phyloP scores from a whole-genome alignment of 164 flowering plant species.

The Euptelea pleiosperma region DNA sequence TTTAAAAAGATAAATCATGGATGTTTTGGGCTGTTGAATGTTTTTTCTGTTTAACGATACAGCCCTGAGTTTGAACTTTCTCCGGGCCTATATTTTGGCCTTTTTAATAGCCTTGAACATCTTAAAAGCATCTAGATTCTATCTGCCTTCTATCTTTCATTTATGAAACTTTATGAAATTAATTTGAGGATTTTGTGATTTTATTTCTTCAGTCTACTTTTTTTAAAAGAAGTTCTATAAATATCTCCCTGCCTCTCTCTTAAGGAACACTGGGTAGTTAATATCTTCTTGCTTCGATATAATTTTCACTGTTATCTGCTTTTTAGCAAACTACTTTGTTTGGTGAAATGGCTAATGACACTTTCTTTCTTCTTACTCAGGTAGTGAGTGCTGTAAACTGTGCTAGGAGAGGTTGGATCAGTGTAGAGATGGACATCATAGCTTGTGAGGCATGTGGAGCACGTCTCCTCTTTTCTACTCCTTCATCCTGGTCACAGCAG shows the following conservation, averaged over 20 bases:
- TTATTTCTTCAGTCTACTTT: too few relatives aligned
- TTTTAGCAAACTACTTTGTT: background rate
- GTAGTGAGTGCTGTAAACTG: constrained; percentile 83
- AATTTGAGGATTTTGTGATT: too few relatives aligned
- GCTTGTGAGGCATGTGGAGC: constrained; percentile 90
- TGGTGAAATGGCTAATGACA: background rate
- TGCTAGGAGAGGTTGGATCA: constrained; percentile 96
- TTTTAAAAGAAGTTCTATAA: too few relatives aligned
- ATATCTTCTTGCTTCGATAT: background rate
- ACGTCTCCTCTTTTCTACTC: constrained; percentile 85
- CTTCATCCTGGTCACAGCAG: constrained; percentile 73
- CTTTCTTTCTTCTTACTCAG: constrained; percentile 30
- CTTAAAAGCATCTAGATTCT: too few relatives aligned
- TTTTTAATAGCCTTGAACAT: too few relatives aligned
- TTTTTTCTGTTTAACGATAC: background rate
- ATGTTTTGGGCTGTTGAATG: background rate
- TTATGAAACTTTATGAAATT: too few relatives aligned
- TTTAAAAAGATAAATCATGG: background rate
- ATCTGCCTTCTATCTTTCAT: too few relatives aligned
- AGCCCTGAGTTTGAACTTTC: background rate
- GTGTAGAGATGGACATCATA: constrained; percentile 77
- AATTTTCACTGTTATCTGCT: background rate
- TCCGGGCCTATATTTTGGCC: too few relatives aligned
- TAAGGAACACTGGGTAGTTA: background rate
- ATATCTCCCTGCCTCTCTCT: background rate